Percentiles rank a stretch among this genome's conserved stretches.
Conservation (phyloP, 129 eudicot genomes). For the Pittosporum tobira region DNA sequence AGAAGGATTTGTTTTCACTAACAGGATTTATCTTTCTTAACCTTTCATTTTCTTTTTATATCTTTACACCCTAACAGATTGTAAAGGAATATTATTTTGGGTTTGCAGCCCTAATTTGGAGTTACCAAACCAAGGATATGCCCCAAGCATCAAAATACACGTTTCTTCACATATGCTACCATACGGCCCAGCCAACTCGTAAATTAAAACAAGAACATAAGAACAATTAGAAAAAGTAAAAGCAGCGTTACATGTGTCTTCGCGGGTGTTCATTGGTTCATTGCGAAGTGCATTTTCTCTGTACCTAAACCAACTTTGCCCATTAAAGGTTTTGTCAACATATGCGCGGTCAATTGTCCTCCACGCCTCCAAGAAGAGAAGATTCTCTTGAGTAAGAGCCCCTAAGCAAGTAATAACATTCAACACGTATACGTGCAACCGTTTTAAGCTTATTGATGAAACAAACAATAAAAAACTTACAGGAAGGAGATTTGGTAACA, state of each 20-base stretch:
- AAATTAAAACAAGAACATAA: background rate
- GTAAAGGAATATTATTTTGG: too few relatives aligned
- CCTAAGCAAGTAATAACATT: constrained; percentile 20
- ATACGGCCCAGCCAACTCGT: too few relatives aligned
- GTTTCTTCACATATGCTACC: background rate
- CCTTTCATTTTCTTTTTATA: background rate
- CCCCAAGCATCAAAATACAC: too few relatives aligned
- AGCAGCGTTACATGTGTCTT: constrained; percentile 68
- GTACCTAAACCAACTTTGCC: constrained; percentile 99
- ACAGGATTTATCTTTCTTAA: background rate
- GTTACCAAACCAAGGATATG: background rate
- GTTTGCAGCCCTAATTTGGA: background rate
- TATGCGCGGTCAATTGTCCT: constrained; percentile 91
- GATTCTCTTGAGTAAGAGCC: constrained; percentile 91
- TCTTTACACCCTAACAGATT: too few relatives aligned
- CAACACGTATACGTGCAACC: background rate
- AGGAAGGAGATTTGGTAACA: constrained; percentile 53
- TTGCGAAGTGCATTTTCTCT: constrained; percentile 88
- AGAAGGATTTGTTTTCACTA: background rate
- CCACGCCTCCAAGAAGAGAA: constrained; percentile 94
- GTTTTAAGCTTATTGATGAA: background rate
- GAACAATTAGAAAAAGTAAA: constrained; percentile 1
- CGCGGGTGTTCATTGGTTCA: constrained; percentile 92
- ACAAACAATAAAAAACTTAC: constrained; percentile 38
- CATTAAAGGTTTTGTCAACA: constrained; percentile 87